Conservation (phyloP, 2,329 filamentous ascomycete species). For the Neopestalotiopsis sp. region DNA sequence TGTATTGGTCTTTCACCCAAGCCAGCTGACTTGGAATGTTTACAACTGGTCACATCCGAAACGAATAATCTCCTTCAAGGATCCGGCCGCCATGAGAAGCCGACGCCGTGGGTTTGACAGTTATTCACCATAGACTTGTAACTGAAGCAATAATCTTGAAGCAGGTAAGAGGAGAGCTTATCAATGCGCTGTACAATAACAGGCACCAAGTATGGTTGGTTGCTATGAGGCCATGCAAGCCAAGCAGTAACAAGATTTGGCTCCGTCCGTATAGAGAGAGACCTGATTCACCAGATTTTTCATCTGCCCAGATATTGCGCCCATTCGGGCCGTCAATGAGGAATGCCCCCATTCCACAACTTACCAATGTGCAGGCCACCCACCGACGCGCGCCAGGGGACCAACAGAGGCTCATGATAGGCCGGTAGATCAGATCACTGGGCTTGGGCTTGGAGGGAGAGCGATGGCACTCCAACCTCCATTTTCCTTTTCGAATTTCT, state of each 20-base stretch:
- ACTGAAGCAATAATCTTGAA: not conserved
- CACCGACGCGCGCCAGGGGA: not conserved
- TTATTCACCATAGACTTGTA: not conserved
- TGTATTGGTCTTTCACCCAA: no score
- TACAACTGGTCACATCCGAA: not conserved
- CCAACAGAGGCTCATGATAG: not conserved
- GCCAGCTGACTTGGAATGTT: not conserved
- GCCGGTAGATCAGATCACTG: not conserved
- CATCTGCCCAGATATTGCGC: not conserved
- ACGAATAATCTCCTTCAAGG: not conserved
- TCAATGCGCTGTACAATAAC: not conserved
- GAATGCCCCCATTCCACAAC: not conserved
- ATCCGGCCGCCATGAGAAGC: not conserved
- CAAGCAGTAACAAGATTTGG: not conserved
- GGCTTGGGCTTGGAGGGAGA: not conserved
- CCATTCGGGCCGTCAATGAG: not conserved
- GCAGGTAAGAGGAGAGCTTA: not conserved
- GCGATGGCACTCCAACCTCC: not conserved
- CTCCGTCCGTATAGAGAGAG: not conserved
- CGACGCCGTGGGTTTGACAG: not conserved
- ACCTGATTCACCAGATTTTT: not conserved
- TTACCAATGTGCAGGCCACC: not conserved
- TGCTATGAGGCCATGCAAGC: not conserved
- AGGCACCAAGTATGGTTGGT: not conserved
- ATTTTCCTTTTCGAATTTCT: not conserved